Evolutionary conservation across 495 filamentous ascomycete species (phyloP).

Genomic region (Penicillium parvum): DNA sequence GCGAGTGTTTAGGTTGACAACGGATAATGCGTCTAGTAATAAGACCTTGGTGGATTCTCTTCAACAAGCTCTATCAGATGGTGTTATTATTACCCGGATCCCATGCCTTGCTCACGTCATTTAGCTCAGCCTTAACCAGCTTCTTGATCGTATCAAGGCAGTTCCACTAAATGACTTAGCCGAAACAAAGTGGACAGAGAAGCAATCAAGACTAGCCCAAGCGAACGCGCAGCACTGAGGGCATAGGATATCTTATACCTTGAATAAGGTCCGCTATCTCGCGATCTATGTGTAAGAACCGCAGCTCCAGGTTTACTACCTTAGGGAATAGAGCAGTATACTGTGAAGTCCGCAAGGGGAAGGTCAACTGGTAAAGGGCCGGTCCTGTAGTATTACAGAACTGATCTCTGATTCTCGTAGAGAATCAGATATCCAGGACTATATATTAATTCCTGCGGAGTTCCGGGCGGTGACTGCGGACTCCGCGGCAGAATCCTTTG

Average conservation of each 20-base stretch:
- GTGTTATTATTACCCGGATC: constrained; percentile 6
- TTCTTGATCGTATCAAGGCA: constrained; percentile 10
- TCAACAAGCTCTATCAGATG: neutral
- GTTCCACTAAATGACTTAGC: constrained; percentile 5
- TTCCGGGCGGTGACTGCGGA: too few species aligned
- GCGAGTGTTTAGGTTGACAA: constrained; percentile 6
- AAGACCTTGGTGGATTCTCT: constrained; percentile 2
- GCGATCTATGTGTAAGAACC: too few species aligned
- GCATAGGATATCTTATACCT: constrained; percentile 6
- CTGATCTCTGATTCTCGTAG: too few species aligned
- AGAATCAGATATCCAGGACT: too few species aligned
- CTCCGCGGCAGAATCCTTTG: too few species aligned
- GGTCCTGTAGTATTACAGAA: too few species aligned
- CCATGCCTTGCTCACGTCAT: constrained; percentile 13
- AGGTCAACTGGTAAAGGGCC: too few species aligned
- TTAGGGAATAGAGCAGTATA: too few species aligned
- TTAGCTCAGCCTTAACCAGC: constrained; percentile 10
- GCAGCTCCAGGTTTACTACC: too few species aligned
- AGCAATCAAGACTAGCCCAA: neutral
- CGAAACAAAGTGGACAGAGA: constrained; percentile 9
- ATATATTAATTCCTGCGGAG: too few species aligned
- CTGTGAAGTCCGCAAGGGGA: too few species aligned
- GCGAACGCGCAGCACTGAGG: neutral
- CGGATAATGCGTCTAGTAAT: constrained; percentile 12
- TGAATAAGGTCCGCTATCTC: constrained; percentile 11